Percentiles rank a stretch among this genome's conserved stretches.
Evolutionary conservation across 768 basidiomycete genomes (phyloP).

Genomic region (Omphalotus guepiniiformis): DNA sequence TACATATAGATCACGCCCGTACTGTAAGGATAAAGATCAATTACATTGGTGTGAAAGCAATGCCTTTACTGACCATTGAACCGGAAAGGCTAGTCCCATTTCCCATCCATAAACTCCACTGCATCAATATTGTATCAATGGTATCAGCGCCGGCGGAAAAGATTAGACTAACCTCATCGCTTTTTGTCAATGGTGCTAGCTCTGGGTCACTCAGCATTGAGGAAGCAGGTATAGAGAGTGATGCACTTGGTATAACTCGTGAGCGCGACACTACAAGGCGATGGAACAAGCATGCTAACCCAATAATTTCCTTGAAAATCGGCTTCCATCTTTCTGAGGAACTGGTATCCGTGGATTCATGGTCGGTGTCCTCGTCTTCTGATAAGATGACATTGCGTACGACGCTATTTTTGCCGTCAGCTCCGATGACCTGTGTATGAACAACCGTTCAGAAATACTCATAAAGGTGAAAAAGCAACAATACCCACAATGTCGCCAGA

Average conservation of each 20-base stretch:
- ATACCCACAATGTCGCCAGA: slow-evolving; percentile 4
- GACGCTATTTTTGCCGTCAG: slow-evolving; percentile 12
- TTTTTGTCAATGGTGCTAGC: neutral
- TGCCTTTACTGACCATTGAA: neutral
- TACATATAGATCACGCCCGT: slow-evolving; percentile 5
- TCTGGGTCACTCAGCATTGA: slow-evolving; percentile 6
- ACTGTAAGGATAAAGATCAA: neutral
- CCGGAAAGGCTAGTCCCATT: neutral
- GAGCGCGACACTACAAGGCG: neutral
- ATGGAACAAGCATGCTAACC: neutral
- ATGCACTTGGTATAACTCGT: neutral
- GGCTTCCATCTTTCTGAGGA: neutral
- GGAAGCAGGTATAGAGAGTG: slow-evolving; percentile 3
- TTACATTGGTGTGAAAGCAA: neutral
- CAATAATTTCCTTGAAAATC: neutral
- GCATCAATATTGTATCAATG: neutral
- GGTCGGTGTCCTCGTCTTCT: slow-evolving; percentile 5
- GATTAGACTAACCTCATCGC: neutral
- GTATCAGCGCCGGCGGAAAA: neutral
- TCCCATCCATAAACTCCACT: slow-evolving; percentile 8
- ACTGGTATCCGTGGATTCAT: neutral
- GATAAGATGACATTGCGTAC: slow-evolving; percentile 6
- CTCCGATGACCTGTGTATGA: slow-evolving; percentile 13
- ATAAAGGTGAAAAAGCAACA: neutral
- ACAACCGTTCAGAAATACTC: too few species aligned